Evolutionary conservation across 805 yeast genomes (phyloP), one percentile per base, ranked within the genome.

Genomic region (Zygoascus flipseniorum): DNA sequence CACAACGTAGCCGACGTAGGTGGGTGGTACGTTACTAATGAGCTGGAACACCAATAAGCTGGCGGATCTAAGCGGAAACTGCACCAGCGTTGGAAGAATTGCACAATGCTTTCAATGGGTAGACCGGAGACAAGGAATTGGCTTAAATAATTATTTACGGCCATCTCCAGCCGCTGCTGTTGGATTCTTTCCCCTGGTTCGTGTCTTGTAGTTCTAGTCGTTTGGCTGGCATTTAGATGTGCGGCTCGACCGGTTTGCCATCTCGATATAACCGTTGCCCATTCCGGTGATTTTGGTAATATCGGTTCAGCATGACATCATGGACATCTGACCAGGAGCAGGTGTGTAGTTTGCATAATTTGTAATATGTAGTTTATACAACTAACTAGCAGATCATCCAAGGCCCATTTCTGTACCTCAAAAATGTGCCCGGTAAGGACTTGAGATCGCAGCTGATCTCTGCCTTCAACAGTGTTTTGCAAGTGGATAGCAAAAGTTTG

Each of bases 381-480:
- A 20, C 54, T 48, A 41, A 41, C 39, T 11, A 6, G n/a, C 47
- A 60, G 65, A 64, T 64, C 47, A 54, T 70, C 1, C 58, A 56
- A 28, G 74, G 71, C 0, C 88, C 89, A 1, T 83, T 72, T 58
- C 60, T 65, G 3, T 81, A 83, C 60, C 68, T 83, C 10, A 69
- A 71, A 18, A 60, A 69, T 10, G 74, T 75, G 31, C 75, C 78
- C 0, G 88, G 88, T 11, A 83, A 83, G 63, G 78, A 80, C 51
- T 61, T 83, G 53, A 69, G 88, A 41, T 65, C 71, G 2, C 60
- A 68, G 47, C 63, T 83, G 56, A 75, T 84, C 2, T 67, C 69
- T 9, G 73, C 78, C 14, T 83, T 85, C 67, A 81, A 83, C 57
- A 52, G 67, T n/a, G 69, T 81, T 35, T 71, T 81, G 43, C 51